Evolutionary conservation across 2,329 filamentous ascomycete species (phyloP).

Genomic region (Esteya vermicola): DNA sequence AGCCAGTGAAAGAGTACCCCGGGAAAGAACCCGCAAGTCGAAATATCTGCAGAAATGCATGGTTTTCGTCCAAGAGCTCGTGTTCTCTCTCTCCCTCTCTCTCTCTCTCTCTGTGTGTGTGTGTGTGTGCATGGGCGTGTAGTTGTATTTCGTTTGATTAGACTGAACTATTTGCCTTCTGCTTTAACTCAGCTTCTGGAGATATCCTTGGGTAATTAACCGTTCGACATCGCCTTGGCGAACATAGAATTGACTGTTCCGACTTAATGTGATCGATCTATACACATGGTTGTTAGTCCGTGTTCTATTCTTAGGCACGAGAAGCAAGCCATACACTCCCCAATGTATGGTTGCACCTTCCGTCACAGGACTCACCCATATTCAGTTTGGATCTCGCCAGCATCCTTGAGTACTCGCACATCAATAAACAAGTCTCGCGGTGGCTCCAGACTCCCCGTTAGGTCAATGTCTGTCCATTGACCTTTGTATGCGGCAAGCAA

Average conservation of each 20-base stretch:
- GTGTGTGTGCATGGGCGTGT: too few species aligned
- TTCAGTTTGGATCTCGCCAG: constrained; percentile 96
- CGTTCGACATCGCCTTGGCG: constrained; percentile 91
- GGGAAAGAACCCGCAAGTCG: too few species aligned
- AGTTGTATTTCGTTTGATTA: too few species aligned
- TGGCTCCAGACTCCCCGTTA: constrained; percentile 86
- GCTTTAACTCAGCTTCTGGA: constrained; percentile 71
- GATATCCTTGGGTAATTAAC: constrained; percentile 83
- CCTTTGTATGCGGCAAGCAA: constrained; percentile 93
- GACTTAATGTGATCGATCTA: constrained; percentile 88
- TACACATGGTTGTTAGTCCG: constrained; percentile 13
- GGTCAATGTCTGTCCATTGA: constrained; percentile 94
- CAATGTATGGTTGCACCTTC: too few species aligned
- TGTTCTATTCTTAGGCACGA: constrained; percentile 1
- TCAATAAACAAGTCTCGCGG: constrained; percentile 96
- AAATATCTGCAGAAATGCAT: too few species aligned
- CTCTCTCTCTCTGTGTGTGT: too few species aligned
- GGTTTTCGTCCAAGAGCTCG: too few species aligned
- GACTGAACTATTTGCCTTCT: too few species aligned
- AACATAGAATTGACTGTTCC: constrained; percentile 97
- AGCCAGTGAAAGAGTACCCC: too few species aligned
- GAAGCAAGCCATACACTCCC: background rate
- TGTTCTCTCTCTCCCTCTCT: too few species aligned
- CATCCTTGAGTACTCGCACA: constrained; percentile 88
- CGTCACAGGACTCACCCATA: constrained; percentile 58